These are phyloP conservation scores for Hippophae tibetana DNA, from an alignment of 306 rosid species.

Conservation along the genomic window DNA sequence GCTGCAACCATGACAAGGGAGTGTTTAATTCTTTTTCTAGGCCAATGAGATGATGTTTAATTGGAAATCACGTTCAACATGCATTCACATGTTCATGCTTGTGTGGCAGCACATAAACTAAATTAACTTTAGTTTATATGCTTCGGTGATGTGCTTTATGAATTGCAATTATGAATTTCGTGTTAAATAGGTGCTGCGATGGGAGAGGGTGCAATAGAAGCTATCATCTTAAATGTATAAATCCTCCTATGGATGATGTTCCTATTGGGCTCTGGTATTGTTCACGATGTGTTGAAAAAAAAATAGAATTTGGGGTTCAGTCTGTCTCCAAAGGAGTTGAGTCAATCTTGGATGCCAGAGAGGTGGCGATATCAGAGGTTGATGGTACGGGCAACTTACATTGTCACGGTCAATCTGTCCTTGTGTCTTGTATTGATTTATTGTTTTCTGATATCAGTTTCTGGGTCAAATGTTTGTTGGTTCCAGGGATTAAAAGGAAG, in stretches of 20 bases:
- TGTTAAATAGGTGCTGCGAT: conserved; percentile 43
- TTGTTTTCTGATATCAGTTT: conserved; percentile 8
- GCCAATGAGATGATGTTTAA: background rate
- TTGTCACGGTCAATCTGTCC: too few relatives aligned
- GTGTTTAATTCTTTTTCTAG: background rate
- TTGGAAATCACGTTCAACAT: background rate
- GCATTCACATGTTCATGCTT: background rate
- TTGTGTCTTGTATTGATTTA: conserved; percentile 1
- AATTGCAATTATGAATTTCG: conserved; percentile 1
- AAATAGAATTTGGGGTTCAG: conserved; percentile 49
- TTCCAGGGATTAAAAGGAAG: conserved; percentile 32
- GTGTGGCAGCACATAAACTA: too few relatives aligned
- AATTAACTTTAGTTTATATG: conserved; percentile 5
- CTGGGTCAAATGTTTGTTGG: conserved; percentile 8
- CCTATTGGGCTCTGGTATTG: conserved; percentile 66
- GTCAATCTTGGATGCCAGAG: conserved; percentile 40
- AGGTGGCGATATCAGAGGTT: conserved; percentile 25
- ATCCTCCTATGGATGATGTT: conserved; percentile 48
- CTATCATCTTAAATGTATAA: conserved; percentile 61
- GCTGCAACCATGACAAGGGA: background rate
- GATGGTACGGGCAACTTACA: conserved; percentile 30
- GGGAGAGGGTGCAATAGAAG: conserved; percentile 53
- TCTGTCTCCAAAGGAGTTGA: conserved; percentile 59
- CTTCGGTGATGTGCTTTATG: background rate
- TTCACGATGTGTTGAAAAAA: conserved; percentile 39